Evolutionary conservation across 345 rosid species (phyloP), one percentile per base, ranked within the genome.

Genomic region (Sonneratia caseolaris): DNA sequence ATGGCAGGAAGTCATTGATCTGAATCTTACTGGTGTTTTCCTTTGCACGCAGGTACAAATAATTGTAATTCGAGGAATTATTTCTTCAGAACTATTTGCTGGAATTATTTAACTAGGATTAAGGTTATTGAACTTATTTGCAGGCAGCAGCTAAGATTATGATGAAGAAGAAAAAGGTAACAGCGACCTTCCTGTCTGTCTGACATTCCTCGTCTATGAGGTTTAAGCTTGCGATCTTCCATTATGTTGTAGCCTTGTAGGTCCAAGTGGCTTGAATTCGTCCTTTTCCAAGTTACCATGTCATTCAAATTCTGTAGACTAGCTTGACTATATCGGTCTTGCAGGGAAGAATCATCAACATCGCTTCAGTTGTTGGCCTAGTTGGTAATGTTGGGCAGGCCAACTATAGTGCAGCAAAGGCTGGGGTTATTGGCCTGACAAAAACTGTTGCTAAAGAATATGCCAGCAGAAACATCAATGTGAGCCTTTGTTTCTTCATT

Each of bases 331-430:
- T 84, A 42, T 42, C 10, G 2, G 5, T 47, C 7, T 13, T 47
- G 71, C 82, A 95, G 97, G 99, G 98, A 79, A 87, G 89, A 79
- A 85, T 92, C 70, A 77, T 92, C 78, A 95, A 95, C 66, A 86
- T 95, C 72, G 86, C 98, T 9, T 95, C 98, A 61, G 99, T 95
- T 64, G 97, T 90, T 74, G 98, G 51, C 9, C 51, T 47, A 2
- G 51, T 47, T 47, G 98, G 97, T 75, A 95, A 95, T n/a, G 73
- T 66, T 35, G 99, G 99, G 38, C 99, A 95, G 87, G 97, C 98
- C 76, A 95, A 95, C 86, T 95, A 92, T 74, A 89, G 94, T 78
- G 99, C 99, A 37, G 96, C 99, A 24, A 95, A 95, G 83, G 99
- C 94, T 32, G 98, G 99, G 77, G 99, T 95, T 76, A 95, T 95